phyloP scores from a whole-genome alignment of 2,329 filamentous ascomycete species.

The Nigrospora osmanthi region DNA sequence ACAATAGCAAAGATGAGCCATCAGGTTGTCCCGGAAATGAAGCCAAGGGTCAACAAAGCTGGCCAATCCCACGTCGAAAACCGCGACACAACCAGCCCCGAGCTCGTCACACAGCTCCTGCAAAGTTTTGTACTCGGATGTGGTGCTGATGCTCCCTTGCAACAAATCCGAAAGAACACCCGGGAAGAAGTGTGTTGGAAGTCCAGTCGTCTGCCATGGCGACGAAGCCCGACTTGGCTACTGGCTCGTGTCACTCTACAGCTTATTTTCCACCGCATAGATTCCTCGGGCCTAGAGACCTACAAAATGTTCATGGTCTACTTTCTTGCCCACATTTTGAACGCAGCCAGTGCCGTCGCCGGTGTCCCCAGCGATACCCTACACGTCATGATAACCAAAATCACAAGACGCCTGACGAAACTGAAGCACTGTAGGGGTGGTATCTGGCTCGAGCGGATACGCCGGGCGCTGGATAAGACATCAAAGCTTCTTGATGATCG shows the following conservation, averaged over 20 bases:
- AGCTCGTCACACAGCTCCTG: conserved; percentile 42
- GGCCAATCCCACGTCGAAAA: conserved; percentile 25
- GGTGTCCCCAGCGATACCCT: background rate
- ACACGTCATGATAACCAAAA: background rate
- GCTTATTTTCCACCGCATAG: background rate
- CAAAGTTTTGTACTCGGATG: conserved; percentile 28
- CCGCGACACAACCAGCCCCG: conserved; percentile 40
- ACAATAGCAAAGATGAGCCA: conserved; percentile 19
- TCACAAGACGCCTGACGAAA: conserved; percentile 1
- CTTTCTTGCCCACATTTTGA: background rate
- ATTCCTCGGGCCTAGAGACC: background rate
- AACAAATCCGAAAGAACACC: conserved; percentile 38
- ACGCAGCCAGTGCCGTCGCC: background rate
- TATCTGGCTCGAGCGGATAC: background rate
- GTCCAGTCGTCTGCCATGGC: background rate
- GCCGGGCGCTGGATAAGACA: background rate
- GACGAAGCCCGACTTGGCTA: background rate
- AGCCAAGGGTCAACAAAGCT: conserved; percentile 26
- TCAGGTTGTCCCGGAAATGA: conserved; percentile 12
- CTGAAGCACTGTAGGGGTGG: background rate
- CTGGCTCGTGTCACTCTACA: conserved; percentile 1
- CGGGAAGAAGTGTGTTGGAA: conserved; percentile 45
- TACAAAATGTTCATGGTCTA: conserved; percentile 1
- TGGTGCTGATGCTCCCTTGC: conserved; percentile 17
- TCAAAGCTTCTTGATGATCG: background rate